Evolutionary conservation across 148 eudicot species (phyloP).

Genomic region (Chenopodium album): DNA sequence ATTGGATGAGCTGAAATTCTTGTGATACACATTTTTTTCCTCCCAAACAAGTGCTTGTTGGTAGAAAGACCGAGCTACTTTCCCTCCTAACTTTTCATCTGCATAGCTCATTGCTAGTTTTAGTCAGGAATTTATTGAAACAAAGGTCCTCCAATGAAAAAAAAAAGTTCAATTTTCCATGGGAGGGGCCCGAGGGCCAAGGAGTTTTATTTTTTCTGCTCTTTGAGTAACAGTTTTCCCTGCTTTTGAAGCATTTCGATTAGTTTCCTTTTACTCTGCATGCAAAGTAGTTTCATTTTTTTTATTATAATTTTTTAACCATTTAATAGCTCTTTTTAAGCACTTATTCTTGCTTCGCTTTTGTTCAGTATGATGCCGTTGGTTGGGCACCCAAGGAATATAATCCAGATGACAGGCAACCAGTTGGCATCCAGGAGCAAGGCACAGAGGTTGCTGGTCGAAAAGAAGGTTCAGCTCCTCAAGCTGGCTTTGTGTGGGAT

Average conservation of each 20-base stretch:
- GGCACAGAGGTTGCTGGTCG: constrained; percentile 42
- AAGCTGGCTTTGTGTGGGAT: constrained; percentile 98
- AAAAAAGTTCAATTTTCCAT: too few species aligned
- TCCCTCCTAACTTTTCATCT: background rate
- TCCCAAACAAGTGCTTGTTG: background rate
- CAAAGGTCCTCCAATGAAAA: background rate
- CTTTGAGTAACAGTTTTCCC: too few species aligned
- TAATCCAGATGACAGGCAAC: constrained; percentile 78
- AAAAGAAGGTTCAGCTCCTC: constrained; percentile 69
- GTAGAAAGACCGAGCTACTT: background rate
- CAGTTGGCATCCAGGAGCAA: constrained; percentile 54
- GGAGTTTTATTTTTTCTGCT: too few species aligned
- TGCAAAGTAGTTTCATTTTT: background rate
- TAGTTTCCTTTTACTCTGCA: background rate
- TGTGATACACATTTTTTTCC: background rate
- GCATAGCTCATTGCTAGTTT: background rate
- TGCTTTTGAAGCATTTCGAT: background rate
- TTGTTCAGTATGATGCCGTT: constrained; percentile 76
- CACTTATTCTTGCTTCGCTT: constrained; percentile 6
- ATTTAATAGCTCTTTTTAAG: background rate
- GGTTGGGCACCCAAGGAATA: constrained; percentile 99
- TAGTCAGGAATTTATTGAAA: background rate
- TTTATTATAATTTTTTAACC: too few species aligned
- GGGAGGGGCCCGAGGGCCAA: too few species aligned
- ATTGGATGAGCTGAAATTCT: background rate